Percentiles rank a stretch among this genome's conserved stretches.
These are phyloP conservation scores for Lepraria neglecta DNA, from an alignment of 495 filamentous ascomycete genomes.

Conservation along the genomic window DNA sequence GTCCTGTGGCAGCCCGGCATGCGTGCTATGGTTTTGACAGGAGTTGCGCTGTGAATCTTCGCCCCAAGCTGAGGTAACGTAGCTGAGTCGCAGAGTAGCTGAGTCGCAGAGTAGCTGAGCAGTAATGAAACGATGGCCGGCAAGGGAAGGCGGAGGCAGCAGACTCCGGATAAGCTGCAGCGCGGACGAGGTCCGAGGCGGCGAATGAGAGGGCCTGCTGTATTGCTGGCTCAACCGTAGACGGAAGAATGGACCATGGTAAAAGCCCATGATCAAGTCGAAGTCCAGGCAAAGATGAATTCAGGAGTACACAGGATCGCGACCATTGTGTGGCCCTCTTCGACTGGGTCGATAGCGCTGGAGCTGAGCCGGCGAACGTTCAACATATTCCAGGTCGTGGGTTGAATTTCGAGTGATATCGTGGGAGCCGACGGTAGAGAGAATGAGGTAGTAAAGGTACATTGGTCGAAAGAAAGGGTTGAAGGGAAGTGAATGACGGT, in stretches of 20 bases:
- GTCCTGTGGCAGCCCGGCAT: too few relatives aligned
- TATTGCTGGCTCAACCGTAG: not conserved
- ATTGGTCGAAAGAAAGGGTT: not conserved
- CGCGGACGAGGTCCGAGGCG: too few relatives aligned
- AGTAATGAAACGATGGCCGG: not conserved
- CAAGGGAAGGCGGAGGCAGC: not conserved
- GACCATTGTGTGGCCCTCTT: not conserved
- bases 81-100: too few relatives aligned
- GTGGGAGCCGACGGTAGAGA: not conserved
- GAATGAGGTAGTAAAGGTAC: not conserved
- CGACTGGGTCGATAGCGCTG: not conserved
- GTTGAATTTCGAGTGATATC: not conserved
- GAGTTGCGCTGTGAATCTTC: not conserved
- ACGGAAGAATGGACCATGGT: constrained; percentile 20
- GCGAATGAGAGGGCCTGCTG: not conserved
- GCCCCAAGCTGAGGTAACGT: not conserved
- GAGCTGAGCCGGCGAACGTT: not conserved
- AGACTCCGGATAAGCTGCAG: not conserved
- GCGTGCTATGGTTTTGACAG: too few relatives aligned
- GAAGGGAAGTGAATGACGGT: not conserved
- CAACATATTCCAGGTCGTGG: not conserved
- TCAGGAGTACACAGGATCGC: too few relatives aligned
- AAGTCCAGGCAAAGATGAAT: too few relatives aligned
- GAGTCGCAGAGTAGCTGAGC: not conserved
- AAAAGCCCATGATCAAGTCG: too few relatives aligned